Evolutionary conservation across 345 rosid genomes (phyloP).

Genomic region (Carallia brachiata): DNA sequence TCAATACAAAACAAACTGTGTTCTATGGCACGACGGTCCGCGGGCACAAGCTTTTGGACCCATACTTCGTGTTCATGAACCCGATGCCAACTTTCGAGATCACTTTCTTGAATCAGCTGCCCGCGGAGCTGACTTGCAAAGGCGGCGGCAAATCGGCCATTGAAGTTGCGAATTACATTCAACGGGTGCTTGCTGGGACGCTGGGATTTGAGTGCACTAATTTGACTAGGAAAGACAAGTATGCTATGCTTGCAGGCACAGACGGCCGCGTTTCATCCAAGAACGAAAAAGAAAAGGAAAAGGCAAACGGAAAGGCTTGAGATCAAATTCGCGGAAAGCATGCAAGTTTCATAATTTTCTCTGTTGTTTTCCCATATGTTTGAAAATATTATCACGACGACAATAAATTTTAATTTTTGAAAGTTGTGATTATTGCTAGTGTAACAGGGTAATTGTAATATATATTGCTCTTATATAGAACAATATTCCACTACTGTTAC

Average conservation of each 20-base stretch:
- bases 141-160: constrained; percentile 86
- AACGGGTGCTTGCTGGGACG: constrained; percentile 78
- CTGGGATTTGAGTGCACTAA: constrained; percentile 89
- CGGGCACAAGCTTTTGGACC: constrained; percentile 79
- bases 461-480: too few species aligned
- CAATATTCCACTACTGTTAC: too few species aligned
- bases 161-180: constrained; percentile 88
- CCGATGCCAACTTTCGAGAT: constrained; percentile 86
- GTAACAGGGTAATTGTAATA: too few species aligned
- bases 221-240: constrained; percentile 91
- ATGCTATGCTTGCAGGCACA: constrained; percentile 81
- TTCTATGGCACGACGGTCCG: constrained; percentile 82
- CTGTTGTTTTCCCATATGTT: not conserved
- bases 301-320: not conserved
- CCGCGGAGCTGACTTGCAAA: constrained; percentile 65
- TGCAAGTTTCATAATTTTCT: not conserved
- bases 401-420: too few species aligned
- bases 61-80: constrained; percentile 91
- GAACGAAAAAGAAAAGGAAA: constrained; percentile 32
- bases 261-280: constrained; percentile 65
- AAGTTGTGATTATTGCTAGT: too few species aligned
- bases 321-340: not conserved
- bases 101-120: constrained; percentile 84
- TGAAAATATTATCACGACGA: not conserved
- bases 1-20: constrained; percentile 70